Evolutionary conservation across 805 yeast species (phyloP), one percentile per base, ranked within the genome.

Genomic region (Candida argentea): DNA sequence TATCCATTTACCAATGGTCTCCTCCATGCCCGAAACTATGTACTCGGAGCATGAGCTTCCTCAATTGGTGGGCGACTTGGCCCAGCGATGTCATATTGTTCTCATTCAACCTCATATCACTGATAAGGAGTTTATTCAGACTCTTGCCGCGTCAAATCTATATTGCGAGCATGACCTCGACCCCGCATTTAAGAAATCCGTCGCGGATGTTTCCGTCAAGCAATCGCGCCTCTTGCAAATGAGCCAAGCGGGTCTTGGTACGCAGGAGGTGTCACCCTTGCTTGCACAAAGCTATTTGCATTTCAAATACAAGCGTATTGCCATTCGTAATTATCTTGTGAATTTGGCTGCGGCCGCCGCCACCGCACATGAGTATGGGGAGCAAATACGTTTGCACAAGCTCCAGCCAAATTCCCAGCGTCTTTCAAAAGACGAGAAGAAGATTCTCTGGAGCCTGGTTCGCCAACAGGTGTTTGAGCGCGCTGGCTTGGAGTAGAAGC

Each of bases 331-430:
- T 44, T 69, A 65, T 35, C 50, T 69, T 31, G 53, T 69, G n/a
- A 69, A 69, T 43, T 46, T 69, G 31, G 62, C 71, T 8, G 74
- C 72, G 8, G 75, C 74, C 4, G 65, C 72, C 5, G 67, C 72
- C 24, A 68, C 75, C 0, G 64, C 70, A 5, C 57, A 62, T 33
- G 75, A 68, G 39, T 68, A 65, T 41, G 60, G 65, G 35, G 37
- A 57, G 25, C 55, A 56, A 36, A 34, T 55, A 3, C 63, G 57
- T 30, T 51, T 46, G 8, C 31, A 61, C 26, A 60, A 57, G 39
- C 36, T 39, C 32, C 29, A 33, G 18, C 33, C 30, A 17, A 28
- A 27, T 9, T 24, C 25, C 17, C 31, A 25, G 24, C 26, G 36
- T 33, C 34, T 66, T 22, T 41, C 62, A 10, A 53, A 55, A 34